phyloP scores from a whole-genome alignment of 495 filamentous ascomycete genomes.

The Viridothelium virens region DNA sequence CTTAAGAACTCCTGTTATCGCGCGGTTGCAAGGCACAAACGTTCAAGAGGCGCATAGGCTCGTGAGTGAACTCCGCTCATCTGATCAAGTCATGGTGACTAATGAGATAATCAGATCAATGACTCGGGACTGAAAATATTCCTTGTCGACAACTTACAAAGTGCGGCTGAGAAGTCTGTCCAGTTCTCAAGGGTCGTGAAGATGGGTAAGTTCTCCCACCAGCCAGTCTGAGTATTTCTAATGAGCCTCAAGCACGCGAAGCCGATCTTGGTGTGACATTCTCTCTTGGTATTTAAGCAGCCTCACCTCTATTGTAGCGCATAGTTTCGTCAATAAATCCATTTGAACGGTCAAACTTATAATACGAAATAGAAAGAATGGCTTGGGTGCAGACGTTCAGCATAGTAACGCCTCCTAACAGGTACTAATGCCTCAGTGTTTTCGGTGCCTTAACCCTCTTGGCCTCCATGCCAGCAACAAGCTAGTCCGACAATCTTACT shows the following conservation, averaged over 20 bases:
- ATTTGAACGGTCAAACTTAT: too few species aligned
- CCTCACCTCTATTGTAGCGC: too few species aligned
- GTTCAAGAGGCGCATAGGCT: constrained; percentile 91
- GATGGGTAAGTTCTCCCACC: constrained; percentile 58
- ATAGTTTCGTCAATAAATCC: too few species aligned
- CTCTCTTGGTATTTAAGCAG: constrained; percentile 74
- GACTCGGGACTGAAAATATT: constrained; percentile 99
- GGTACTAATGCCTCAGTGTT: too few species aligned
- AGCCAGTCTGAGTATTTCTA: neutral
- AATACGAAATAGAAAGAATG: too few species aligned
- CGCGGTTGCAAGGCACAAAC: constrained; percentile 97
- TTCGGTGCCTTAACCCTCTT: too few species aligned
- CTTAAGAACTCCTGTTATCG: constrained; percentile 91
- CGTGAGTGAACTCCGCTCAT: constrained; percentile 37
- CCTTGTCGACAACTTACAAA: constrained; percentile 96
- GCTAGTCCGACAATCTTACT: too few species aligned
- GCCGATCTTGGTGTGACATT: constrained; percentile 98
- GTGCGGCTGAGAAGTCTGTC: constrained; percentile 92
- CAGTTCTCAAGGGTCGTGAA: constrained; percentile 99
- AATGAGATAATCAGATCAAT: constrained; percentile 57
- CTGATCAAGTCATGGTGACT: neutral
- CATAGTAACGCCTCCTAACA: too few species aligned
- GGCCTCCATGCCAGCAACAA: too few species aligned
- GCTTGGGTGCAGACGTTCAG: too few species aligned
- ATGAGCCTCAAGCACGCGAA: constrained; percentile 58